Evolutionary conservation across 2,329 filamentous ascomycete genomes (phyloP).

Genomic region (Nigrospora sphaerica): DNA sequence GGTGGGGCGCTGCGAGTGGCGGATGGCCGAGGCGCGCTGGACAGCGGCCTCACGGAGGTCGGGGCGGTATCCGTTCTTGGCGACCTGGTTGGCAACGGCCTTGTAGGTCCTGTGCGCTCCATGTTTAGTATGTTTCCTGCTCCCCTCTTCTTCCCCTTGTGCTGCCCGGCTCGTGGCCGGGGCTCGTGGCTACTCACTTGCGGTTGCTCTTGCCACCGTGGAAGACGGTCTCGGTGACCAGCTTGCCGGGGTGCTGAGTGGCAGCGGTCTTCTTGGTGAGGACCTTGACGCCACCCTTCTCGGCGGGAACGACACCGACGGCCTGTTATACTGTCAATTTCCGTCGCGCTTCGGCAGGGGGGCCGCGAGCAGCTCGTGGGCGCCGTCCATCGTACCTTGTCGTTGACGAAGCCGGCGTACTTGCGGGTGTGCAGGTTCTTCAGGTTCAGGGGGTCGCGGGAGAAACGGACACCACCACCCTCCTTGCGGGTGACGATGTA

Average conservation of each 20-base stretch:
- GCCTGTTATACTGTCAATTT: conserved; percentile 49
- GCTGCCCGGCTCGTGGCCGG: no score
- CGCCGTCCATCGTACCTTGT: conserved; percentile 55
- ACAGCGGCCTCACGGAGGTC: conserved; percentile 75
- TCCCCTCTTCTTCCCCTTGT: neutral
- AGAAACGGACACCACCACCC: conserved; percentile 80
- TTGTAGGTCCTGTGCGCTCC: conserved; percentile 67
- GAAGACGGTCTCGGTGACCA: conserved; percentile 60
- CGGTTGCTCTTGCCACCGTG: conserved; percentile 65
- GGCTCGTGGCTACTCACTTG: conserved; percentile 54
- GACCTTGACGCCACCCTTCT: conserved; percentile 75
- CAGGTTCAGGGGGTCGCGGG: conserved; percentile 89
- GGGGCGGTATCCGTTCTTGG: conserved; percentile 78
- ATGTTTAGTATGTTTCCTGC: conserved; percentile 5
- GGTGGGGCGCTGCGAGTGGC: conserved; percentile 67
- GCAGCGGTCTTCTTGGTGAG: conserved; percentile 76
- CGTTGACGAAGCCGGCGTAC: conserved; percentile 90
- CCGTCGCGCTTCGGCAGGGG: neutral
- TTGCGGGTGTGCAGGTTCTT: conserved; percentile 87
- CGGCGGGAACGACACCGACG: conserved; percentile 66
- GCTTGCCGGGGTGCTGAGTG: conserved; percentile 65
- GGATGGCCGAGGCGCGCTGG: conserved; percentile 80
- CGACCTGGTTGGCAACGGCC: conserved; percentile 72
- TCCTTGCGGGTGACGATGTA: conserved; percentile 86
- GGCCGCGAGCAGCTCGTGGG: conserved; percentile 1